These are phyloP conservation scores for Purpureocillium takamizusanense DNA, from an alignment of 2,329 filamentous ascomycete genomes.

Conservation along the genomic window DNA sequence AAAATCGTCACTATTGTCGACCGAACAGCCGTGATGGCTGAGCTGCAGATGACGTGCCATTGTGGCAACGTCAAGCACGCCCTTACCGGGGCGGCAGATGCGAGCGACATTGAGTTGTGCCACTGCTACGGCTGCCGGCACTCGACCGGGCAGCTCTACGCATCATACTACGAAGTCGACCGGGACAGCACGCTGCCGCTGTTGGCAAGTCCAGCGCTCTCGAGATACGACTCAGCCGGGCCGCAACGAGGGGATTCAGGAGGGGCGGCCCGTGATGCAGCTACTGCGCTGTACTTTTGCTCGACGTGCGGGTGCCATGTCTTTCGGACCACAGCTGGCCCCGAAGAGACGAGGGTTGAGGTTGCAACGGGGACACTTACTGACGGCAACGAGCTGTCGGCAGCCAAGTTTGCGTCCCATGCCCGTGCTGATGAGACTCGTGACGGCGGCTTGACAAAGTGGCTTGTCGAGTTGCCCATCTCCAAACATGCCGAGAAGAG, in stretches of 20 bases:
- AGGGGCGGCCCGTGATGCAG: background rate
- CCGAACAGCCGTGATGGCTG: background rate
- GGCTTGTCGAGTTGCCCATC: conserved; percentile 1
- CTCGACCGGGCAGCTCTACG: conserved; percentile 25
- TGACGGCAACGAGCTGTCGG: background rate
- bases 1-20: background rate
- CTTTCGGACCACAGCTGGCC: conserved; percentile 14
- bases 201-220: conserved; percentile 5
- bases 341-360: background rate
- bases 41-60: conserved; percentile 14
- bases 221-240: conserved; percentile 1
- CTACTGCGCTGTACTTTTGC: conserved; percentile 26
- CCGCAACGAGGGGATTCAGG: background rate
- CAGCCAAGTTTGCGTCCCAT: background rate
- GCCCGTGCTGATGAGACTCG: background rate
- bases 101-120: conserved; percentile 14
- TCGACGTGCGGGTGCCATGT: conserved; percentile 31
- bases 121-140: conserved; percentile 23
- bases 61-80: conserved; percentile 15
- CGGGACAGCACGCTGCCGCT: conserved; percentile 13
- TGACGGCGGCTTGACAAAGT: conserved; percentile 2
- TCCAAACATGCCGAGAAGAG: background rate
- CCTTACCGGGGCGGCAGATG: background rate
- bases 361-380: conserved; percentile 1
- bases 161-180: conserved; percentile 20